These are phyloP conservation scores for Salix koriyanagi DNA, from an alignment of 345 rosid genomes.

Conservation along the genomic window DNA sequence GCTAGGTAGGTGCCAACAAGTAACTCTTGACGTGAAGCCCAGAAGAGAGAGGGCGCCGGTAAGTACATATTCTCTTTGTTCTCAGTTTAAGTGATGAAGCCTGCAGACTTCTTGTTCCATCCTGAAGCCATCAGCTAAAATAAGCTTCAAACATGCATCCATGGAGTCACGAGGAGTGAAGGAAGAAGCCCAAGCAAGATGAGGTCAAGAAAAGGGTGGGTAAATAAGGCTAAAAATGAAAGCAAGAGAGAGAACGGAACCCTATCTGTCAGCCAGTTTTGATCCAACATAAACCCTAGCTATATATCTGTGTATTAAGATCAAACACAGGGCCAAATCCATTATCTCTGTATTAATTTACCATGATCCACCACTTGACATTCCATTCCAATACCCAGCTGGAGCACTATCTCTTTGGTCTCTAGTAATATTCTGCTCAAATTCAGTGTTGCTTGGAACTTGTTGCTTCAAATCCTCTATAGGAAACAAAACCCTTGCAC, in stretches of 20 bases:
- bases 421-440: conserved; percentile 20
- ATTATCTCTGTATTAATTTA: conserved; percentile 9
- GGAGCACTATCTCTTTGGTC: conserved; percentile 33
- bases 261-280: conserved; percentile 24
- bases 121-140: not conserved
- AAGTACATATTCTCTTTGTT: not conserved
- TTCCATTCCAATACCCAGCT: conserved; percentile 44
- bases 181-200: not conserved
- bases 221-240: not conserved
- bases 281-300: conserved; percentile 12
- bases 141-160: not conserved
- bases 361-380: conserved; percentile 46
- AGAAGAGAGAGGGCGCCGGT: not conserved
- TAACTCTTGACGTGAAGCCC: no score
- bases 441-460: conserved; percentile 22
- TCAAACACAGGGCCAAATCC: not conserved
- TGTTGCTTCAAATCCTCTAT: conserved; percentile 31
- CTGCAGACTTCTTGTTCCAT: not conserved
- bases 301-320: not conserved
- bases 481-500: conserved; percentile 36
- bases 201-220: not conserved
- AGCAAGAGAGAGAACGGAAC: conserved; percentile 7
- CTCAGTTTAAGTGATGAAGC: not conserved
- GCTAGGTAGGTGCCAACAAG: not conserved
- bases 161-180: not conserved